Conservation (phyloP, 2,329 filamentous ascomycete species). For the Cordyceps javanica region DNA sequence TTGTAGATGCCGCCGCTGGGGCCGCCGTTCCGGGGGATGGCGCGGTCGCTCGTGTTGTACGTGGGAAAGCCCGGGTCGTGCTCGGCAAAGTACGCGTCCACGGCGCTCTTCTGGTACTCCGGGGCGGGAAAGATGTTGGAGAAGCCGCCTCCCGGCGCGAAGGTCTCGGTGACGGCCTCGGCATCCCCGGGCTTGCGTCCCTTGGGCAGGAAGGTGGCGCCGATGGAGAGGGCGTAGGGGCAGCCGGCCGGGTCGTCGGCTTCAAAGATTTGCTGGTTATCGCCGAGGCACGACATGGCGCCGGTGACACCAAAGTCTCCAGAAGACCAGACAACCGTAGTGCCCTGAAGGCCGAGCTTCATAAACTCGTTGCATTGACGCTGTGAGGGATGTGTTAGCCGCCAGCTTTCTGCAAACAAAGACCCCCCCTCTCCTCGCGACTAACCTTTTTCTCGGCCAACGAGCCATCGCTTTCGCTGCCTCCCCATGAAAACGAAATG, state of each 20-base stretch:
- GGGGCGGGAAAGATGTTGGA: conserved; percentile 41
- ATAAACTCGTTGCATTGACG: conserved; percentile 37
- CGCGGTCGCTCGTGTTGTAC: not conserved
- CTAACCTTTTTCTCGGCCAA: not conserved
- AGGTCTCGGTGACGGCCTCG: conserved; percentile 33
- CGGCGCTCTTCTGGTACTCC: conserved; percentile 38
- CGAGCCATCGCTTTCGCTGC: not conserved
- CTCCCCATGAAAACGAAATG: not conserved
- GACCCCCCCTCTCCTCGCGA: not conserved
- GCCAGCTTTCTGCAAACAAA: not conserved
- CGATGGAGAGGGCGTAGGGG: conserved; percentile 42
- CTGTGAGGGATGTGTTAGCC: conserved; percentile 21
- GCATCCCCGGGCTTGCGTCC: conserved; percentile 36
- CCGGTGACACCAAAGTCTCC: conserved; percentile 32
- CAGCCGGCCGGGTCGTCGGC: conserved; percentile 34
- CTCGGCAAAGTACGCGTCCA: conserved; percentile 22
- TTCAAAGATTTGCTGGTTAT: conserved; percentile 18
- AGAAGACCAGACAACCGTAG: conserved; percentile 33
- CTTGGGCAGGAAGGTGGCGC: conserved; percentile 40
- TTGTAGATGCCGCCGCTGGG: not conserved
- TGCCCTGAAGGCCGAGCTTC: conserved; percentile 39
- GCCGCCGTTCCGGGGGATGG: not conserved
- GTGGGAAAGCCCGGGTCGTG: not conserved
- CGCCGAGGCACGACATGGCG: conserved; percentile 4
- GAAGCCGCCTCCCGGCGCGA: conserved; percentile 24